These are phyloP conservation scores for Fusarium multiceps DNA, from an alignment of 2,329 filamentous ascomycete species.

Conservation along the genomic window DNA sequence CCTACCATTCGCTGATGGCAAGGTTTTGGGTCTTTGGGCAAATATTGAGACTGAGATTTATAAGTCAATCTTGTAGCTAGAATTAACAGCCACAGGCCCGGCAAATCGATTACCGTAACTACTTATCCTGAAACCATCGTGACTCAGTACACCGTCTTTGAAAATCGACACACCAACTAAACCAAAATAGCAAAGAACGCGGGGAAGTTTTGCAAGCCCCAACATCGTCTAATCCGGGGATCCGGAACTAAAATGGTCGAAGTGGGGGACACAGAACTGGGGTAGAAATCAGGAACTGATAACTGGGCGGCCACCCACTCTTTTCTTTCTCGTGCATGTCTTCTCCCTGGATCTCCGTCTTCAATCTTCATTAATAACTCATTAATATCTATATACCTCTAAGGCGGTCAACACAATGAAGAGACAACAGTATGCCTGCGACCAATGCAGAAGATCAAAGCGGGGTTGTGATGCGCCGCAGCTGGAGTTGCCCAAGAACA, in stretches of 20 bases:
- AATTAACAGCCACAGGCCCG: neutral
- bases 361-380: neutral
- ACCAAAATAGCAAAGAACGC: slow-evolving; percentile 17
- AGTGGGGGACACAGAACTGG: neutral
- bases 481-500: slow-evolving; percentile 3
- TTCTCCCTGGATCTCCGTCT: neutral
- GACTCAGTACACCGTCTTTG: neutral
- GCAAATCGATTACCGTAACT: neutral
- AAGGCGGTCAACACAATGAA: neutral
- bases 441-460: slow-evolving; percentile 27
- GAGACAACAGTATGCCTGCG: slow-evolving; percentile 27
- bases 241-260: slow-evolving; percentile 10
- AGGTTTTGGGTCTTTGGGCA: slow-evolving; percentile 56
- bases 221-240: slow-evolving; percentile 17
- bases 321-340: neutral
- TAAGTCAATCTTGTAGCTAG: slow-evolving; percentile 29
- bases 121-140: neutral
- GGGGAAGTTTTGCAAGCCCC: slow-evolving; percentile 14
- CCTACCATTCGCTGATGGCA: slow-evolving; percentile 60
- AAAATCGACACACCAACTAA: slow-evolving; percentile 7
- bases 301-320: slow-evolving; percentile 1
- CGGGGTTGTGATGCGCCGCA: slow-evolving; percentile 24
- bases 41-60: slow-evolving; percentile 55
- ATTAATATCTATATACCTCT: too few species aligned
- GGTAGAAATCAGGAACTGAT: neutral